phyloP scores from a whole-genome alignment of 208 protist species.

The Crithidia brevicula region DNA sequence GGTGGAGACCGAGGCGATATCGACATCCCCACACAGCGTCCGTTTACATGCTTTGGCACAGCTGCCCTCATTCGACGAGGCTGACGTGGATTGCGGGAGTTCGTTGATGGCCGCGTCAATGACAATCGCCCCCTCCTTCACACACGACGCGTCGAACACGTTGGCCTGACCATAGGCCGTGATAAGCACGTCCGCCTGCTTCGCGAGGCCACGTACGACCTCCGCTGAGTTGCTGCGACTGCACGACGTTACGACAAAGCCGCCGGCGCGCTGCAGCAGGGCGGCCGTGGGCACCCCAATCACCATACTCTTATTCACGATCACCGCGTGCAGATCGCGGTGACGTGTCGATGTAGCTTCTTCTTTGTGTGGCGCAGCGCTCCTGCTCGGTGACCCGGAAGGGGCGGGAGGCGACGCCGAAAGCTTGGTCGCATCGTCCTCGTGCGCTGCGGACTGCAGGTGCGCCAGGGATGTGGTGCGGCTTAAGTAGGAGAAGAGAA shows the following conservation, averaged over 20 bases:
- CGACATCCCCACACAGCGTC: conserved; percentile 78
- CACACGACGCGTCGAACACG: conserved; percentile 69
- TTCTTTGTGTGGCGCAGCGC: background rate
- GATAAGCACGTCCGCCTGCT: conserved; percentile 90
- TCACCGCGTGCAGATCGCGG: conserved; percentile 81
- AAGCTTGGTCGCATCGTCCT: background rate
- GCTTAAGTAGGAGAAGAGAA: conserved; percentile 65
- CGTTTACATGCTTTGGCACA: background rate
- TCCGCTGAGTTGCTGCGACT: conserved; percentile 88
- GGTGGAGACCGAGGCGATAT: conserved; percentile 69
- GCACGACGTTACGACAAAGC: conserved; percentile 92
- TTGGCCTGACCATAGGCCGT: conserved; percentile 89
- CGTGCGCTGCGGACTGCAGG: background rate
- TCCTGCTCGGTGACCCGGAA: too few relatives aligned
- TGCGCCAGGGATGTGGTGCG: conserved; percentile 21
- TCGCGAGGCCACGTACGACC: conserved; percentile 39
- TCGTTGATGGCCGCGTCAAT: conserved; percentile 98
- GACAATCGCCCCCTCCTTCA: conserved; percentile 94
- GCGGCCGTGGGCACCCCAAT: conserved; percentile 94
- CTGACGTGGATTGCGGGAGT: background rate
- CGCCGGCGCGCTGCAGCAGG: conserved; percentile 80
- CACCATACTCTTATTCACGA: conserved; percentile 94
- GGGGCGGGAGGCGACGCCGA: background rate
- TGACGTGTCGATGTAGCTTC: too few relatives aligned
- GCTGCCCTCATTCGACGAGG: background rate